phyloP scores from a whole-genome alignment of 176 grass and related monocot genomes.

The Eleusine coracana region DNA sequence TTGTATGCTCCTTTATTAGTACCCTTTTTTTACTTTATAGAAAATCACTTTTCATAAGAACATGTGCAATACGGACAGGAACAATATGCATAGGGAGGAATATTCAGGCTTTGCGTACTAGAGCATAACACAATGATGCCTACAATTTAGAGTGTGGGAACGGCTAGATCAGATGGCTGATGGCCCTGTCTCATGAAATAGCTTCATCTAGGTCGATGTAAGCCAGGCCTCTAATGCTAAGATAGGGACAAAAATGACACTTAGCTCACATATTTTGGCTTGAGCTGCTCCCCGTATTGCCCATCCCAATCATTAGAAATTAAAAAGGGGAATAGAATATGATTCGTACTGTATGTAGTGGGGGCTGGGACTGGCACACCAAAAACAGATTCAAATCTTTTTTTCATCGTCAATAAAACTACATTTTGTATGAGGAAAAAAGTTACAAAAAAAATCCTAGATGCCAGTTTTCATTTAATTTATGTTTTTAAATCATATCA shows the following conservation, averaged over 20 bases:
- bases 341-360: conserved; percentile 58
- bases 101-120: conserved; percentile 40
- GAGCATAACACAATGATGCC: conserved; percentile 35
- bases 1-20: conserved; percentile 22
- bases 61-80: conserved; percentile 43
- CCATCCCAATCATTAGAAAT: conserved; percentile 59
- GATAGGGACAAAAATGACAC: conserved; percentile 42
- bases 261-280: conserved; percentile 51
- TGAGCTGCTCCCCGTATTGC: conserved; percentile 41
- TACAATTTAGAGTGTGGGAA: conserved; percentile 29
- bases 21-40: conserved; percentile 20
- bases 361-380: conserved; percentile 8
- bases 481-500: conserved; percentile 22
- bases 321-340: conserved; percentile 50
- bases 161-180: conserved; percentile 34
- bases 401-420: conserved; percentile 31
- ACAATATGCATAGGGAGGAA: conserved; percentile 44
- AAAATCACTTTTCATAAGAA: conserved; percentile 39
- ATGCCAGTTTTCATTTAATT: conserved; percentile 41
- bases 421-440: neutral
- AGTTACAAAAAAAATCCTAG: neutral
- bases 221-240: conserved; percentile 34
- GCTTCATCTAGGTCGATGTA: conserved; percentile 38
- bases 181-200: conserved; percentile 36
- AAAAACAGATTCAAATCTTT: neutral